phyloP scores from a whole-genome alignment of 345 rosid genomes.

The Bretschneidera sinensis region DNA sequence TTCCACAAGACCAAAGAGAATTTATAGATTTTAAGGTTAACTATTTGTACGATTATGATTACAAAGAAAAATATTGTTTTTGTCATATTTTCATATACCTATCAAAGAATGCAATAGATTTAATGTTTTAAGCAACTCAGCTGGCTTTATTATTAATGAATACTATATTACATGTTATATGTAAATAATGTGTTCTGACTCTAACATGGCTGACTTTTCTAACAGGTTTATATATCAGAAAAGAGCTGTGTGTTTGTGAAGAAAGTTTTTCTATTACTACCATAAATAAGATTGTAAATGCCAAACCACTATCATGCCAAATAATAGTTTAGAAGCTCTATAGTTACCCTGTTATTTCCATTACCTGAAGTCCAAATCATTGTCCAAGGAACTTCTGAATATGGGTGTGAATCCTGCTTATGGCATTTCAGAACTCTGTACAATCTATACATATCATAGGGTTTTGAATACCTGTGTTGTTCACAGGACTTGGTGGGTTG shows the following conservation, averaged over 20 bases:
- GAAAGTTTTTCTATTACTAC: too few relatives aligned
- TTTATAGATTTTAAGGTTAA: too few relatives aligned
- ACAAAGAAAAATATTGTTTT: too few relatives aligned
- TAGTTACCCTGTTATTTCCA: not conserved
- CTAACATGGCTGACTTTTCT: not conserved
- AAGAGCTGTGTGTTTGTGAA: not conserved
- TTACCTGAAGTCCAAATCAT: not conserved
- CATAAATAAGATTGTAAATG: too few relatives aligned
- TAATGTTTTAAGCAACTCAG: too few relatives aligned
- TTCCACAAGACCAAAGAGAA: too few relatives aligned
- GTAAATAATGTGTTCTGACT: not conserved
- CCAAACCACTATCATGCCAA: not conserved
- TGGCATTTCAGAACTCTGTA: not conserved
- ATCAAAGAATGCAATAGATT: too few relatives aligned
- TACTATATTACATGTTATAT: too few relatives aligned
- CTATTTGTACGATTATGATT: not conserved
- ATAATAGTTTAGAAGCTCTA: not conserved
- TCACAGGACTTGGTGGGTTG: slow-evolving; percentile 72
- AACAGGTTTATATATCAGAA: too few relatives aligned
- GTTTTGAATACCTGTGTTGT: not conserved
- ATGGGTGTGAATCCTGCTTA: not conserved
- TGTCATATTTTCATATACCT: too few relatives aligned
- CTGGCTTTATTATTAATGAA: too few relatives aligned
- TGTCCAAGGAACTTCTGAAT: not conserved
- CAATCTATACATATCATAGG: too few relatives aligned